A percentile compares a stretch with the other conserved stretches of the same genome.
Evolutionary conservation across 352 stramenopile species (phyloP).

Genomic region (Phytophthora podocarpi): DNA sequence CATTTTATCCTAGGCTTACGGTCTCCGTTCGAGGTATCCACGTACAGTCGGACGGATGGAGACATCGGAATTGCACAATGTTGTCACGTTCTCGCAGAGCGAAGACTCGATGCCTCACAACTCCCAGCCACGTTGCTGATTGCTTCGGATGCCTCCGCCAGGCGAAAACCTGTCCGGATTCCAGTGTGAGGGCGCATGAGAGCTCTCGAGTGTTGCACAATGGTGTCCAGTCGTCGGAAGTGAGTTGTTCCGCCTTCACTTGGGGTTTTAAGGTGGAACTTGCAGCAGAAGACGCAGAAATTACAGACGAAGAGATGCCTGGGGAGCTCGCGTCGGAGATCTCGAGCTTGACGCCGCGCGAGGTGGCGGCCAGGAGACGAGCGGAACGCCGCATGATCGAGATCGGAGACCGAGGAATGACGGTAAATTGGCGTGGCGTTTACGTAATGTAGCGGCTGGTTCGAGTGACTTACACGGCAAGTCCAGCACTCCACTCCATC

Average conservation of each 20-base stretch:
- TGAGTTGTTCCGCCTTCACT: conserved; percentile 13
- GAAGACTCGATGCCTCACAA: conserved; percentile 52
- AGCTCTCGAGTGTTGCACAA: conserved; percentile 50
- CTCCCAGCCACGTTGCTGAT: conserved; percentile 48
- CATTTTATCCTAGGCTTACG: too few species aligned
- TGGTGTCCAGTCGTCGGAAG: conserved; percentile 40
- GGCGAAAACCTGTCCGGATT: conserved; percentile 59
- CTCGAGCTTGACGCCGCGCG: conserved; percentile 13
- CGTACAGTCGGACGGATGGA: conserved; percentile 65
- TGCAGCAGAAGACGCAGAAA: conserved; percentile 9
- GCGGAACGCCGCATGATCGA: conserved; percentile 32
- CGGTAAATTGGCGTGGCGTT: neutral
- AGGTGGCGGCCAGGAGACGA: conserved; percentile 20
- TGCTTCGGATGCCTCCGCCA: conserved; percentile 29
- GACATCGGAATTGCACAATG: conserved; percentile 57
- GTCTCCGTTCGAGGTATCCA: neutral
- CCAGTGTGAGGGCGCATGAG: conserved; percentile 51
- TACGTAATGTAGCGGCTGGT: conserved; percentile 24
- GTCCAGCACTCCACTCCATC: too few species aligned
- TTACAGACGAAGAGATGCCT: neutral
- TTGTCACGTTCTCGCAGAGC: conserved; percentile 47
- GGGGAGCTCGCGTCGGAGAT: neutral
- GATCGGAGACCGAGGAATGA: conserved; percentile 9
- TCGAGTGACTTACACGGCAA: too few species aligned
- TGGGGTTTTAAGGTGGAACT: conserved; percentile 1